These are phyloP conservation scores for Phyllachora maydis DNA, from an alignment of 2,329 filamentous ascomycete species.

Conservation along the genomic window DNA sequence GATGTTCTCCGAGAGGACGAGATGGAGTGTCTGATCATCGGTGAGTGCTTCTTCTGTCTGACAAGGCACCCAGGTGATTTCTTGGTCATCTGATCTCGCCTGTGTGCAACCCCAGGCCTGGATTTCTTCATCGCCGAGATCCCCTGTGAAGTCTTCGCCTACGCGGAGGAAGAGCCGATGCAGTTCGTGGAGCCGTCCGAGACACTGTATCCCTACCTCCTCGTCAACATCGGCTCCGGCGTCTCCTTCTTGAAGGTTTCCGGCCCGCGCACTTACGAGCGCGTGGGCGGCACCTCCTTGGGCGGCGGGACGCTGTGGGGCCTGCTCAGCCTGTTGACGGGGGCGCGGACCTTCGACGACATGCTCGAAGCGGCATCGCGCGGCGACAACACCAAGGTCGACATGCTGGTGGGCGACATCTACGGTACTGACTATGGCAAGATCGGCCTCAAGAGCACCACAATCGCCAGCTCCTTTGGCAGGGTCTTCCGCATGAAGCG, in stretches of 20 bases:
- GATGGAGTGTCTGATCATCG: conserved; percentile 96
- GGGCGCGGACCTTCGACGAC: conserved; percentile 89
- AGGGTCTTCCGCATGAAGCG: conserved; percentile 91
- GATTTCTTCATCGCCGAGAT: conserved; percentile 99
- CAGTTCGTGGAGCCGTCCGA: conserved; percentile 65
- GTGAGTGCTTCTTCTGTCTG: no score
- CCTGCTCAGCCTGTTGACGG: conserved; percentile 73
- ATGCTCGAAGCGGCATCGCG: conserved; percentile 84
- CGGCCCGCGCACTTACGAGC: conserved; percentile 65
- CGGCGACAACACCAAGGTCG: conserved; percentile 82
- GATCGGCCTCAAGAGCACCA: conserved; percentile 86
- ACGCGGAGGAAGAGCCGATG: conserved; percentile 81
- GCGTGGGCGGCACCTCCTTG: conserved; percentile 85
- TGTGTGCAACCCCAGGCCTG: no score
- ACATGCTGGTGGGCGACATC: conserved; percentile 95
- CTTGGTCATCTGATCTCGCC: no score
- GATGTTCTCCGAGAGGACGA: conserved; percentile 88
- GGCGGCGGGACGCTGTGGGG: conserved; percentile 98
- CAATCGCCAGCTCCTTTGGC: conserved; percentile 89
- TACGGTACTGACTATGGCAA: conserved; percentile 93
- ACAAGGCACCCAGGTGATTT: background rate
- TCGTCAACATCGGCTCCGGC: conserved; percentile 95
- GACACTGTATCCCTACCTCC: conserved; percentile 78
- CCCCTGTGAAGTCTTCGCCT: conserved; percentile 90
- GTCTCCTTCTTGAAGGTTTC: conserved; percentile 96